Evolutionary conservation across 805 yeast genomes (phyloP).

Genomic region (Cyberlindnera sargentensis): DNA sequence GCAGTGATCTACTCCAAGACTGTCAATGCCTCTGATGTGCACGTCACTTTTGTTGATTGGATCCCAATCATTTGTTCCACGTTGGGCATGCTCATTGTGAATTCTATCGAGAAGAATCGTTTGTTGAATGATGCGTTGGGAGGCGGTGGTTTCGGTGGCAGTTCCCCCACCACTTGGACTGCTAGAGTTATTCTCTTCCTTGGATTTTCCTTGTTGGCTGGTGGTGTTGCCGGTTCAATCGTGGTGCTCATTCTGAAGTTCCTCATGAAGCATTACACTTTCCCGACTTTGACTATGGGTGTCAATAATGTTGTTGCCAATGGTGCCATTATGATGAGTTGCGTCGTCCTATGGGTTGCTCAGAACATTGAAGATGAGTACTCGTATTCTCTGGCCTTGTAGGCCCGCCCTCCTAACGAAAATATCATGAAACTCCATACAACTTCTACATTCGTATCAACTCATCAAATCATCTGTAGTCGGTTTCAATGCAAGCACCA

Average conservation of each 20-base stretch:
- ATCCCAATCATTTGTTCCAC: slow-evolving; percentile 86
- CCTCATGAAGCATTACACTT: slow-evolving; percentile 64
- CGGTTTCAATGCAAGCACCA: too few species aligned
- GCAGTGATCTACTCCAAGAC: slow-evolving; percentile 82
- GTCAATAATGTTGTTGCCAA: slow-evolving; percentile 79
- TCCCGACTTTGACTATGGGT: slow-evolving; percentile 95
- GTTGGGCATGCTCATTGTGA: slow-evolving; percentile 77
- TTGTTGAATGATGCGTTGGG: slow-evolving; percentile 29
- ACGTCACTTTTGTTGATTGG: slow-evolving; percentile 93
- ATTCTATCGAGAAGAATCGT: slow-evolving; percentile 37
- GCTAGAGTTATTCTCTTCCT: slow-evolving; percentile 84
- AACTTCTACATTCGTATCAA: too few species aligned
- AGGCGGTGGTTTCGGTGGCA: slow-evolving; percentile 30
- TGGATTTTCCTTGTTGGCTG: slow-evolving; percentile 89
- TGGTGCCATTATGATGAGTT: slow-evolving; percentile 76
- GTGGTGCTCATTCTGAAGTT: slow-evolving; percentile 84
- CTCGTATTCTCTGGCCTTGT: slow-evolving; percentile 81
- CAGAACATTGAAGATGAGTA: slow-evolving; percentile 96
- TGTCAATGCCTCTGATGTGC: slow-evolving; percentile 78
- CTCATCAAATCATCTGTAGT: too few species aligned
- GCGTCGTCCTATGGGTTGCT: slow-evolving; percentile 85
- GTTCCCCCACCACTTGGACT: slow-evolving; percentile 72
- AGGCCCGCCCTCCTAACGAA: too few species aligned
- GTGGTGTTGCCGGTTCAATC: slow-evolving; percentile 89
- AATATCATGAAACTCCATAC: too few species aligned